A percentile compares a stretch with the other conserved stretches of the same genome.
These are phyloP conservation scores for Parastagonospora avenae DNA, from an alignment of 2,329 filamentous ascomycete species.

Conservation along the genomic window DNA sequence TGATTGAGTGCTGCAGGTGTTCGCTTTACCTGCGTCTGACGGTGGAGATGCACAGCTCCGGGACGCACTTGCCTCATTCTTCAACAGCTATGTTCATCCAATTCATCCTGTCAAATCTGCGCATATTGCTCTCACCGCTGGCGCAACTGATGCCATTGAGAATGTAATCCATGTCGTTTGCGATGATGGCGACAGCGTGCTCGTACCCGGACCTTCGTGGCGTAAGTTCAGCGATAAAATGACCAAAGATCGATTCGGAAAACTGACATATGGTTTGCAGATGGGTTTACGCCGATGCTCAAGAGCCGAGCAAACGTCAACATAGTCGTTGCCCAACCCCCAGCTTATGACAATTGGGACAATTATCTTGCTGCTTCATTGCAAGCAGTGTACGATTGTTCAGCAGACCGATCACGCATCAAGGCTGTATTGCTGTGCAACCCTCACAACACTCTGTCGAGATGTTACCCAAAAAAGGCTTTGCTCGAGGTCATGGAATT, in stretches of 20 bases:
- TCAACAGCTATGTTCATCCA: slow-evolving; percentile 34
- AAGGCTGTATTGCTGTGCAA: slow-evolving; percentile 39
- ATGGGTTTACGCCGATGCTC: slow-evolving; percentile 26
- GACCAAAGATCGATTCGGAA: too few relatives aligned
- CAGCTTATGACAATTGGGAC: slow-evolving; percentile 36
- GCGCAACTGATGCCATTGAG: slow-evolving; percentile 34
- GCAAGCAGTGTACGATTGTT: slow-evolving; percentile 38
- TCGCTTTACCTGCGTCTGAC: slow-evolving; percentile 19
- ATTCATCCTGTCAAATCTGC: slow-evolving; percentile 31
- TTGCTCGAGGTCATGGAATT: slow-evolving; percentile 40
- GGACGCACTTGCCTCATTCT: slow-evolving; percentile 31
- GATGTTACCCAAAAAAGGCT: slow-evolving; percentile 31
- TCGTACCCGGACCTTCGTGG: slow-evolving; percentile 41
- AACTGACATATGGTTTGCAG: slow-evolving; percentile 11
- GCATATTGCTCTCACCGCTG: slow-evolving; percentile 36
- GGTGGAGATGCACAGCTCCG: slow-evolving; percentile 26
- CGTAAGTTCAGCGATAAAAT: slow-evolving; percentile 22
- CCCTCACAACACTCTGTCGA: slow-evolving; percentile 32
- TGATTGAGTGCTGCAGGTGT: too few relatives aligned
- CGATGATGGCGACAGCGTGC: slow-evolving; percentile 37
- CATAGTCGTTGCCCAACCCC: slow-evolving; percentile 31
- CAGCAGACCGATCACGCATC: slow-evolving; percentile 30
- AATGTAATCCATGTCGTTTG: slow-evolving; percentile 34
- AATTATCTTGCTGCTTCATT: slow-evolving; percentile 39
- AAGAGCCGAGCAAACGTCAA: slow-evolving; percentile 30